Conservation (phyloP, 2,329 filamentous ascomycete species). For the Fusarium metavorans region DNA sequence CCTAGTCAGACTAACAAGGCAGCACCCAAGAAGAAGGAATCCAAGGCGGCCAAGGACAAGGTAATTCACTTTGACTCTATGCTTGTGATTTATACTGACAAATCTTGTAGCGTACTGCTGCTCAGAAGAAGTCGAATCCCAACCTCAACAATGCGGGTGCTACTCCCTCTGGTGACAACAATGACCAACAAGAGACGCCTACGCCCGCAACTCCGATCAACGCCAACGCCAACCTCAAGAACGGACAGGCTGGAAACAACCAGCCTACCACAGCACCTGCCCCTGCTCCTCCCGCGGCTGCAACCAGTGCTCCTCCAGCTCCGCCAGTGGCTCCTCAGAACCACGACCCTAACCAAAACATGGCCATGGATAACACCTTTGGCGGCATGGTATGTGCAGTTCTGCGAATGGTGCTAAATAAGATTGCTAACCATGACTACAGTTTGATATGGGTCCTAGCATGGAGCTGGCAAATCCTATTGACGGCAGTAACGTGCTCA, state of each 20-base stretch:
- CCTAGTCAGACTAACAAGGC: conserved; percentile 80
- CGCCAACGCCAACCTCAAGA: conserved; percentile 56
- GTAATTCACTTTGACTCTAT: conserved; percentile 59
- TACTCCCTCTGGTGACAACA: conserved; percentile 68
- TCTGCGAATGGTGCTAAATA: conserved; percentile 7
- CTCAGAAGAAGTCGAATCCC: conserved; percentile 73
- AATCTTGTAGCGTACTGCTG: conserved; percentile 58
- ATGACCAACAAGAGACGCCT: conserved; percentile 68
- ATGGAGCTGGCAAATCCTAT: conserved; percentile 70
- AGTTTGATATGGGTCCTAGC: conserved; percentile 58
- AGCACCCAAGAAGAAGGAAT: conserved; percentile 82
- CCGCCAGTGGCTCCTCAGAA: conserved; percentile 27
- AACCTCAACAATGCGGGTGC: conserved; percentile 61
- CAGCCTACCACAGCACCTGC: conserved; percentile 46
- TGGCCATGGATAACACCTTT: conserved; percentile 57
- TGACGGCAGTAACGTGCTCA: conserved; percentile 67
- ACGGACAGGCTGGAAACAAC: conserved; percentile 44
- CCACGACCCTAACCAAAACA: conserved; percentile 53
- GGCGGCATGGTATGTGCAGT: conserved; percentile 56
- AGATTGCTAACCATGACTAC: conserved; percentile 20
- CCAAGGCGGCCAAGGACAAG: conserved; percentile 75
- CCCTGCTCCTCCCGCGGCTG: conserved; percentile 47
- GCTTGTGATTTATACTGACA: conserved; percentile 19
- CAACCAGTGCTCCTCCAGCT: conserved; percentile 47
- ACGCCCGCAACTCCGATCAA: conserved; percentile 72